Conservation (phyloP, 208 protist genomes). For the Crithidia sp. region DNA sequence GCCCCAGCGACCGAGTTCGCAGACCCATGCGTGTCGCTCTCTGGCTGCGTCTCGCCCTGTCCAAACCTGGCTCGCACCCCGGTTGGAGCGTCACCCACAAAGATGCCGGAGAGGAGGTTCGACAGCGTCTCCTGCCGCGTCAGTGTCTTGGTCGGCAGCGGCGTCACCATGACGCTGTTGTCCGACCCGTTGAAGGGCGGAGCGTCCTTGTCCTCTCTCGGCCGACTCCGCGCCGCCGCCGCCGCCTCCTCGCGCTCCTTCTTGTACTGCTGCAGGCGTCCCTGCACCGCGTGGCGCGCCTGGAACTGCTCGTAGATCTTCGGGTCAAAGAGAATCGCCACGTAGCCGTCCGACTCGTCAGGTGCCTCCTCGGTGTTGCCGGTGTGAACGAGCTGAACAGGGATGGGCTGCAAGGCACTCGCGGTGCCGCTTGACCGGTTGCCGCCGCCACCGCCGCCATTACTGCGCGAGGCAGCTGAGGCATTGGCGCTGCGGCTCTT, state of each 20-base stretch:
- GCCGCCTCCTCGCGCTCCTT: constrained; percentile 7
- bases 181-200: neutral
- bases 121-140: constrained; percentile 2
- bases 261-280: constrained; percentile 28
- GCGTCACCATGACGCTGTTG: neutral
- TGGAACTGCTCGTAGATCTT: constrained; percentile 81
- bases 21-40: too few relatives aligned
- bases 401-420: constrained; percentile 3
- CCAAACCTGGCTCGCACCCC: neutral
- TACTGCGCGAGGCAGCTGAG: neutral
- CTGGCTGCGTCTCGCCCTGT: too few relatives aligned
- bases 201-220: neutral
- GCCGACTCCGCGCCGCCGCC: neutral
- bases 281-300: constrained; percentile 38
- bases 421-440: neutral
- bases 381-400: constrained; percentile 33
- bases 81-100: neutral
- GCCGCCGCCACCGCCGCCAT: neutral
- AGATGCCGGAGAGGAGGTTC: constrained; percentile 10
- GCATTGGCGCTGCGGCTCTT: neutral
- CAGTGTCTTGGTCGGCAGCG: too few relatives aligned
- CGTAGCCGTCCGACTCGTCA: constrained; percentile 86
- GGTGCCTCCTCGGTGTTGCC: constrained; percentile 44
- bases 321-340: constrained; percentile 75
- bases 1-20: neutral